These are phyloP conservation scores for Aureobasidium mangrovei DNA, from an alignment of 2,329 filamentous ascomycete genomes.

Conservation along the genomic window DNA sequence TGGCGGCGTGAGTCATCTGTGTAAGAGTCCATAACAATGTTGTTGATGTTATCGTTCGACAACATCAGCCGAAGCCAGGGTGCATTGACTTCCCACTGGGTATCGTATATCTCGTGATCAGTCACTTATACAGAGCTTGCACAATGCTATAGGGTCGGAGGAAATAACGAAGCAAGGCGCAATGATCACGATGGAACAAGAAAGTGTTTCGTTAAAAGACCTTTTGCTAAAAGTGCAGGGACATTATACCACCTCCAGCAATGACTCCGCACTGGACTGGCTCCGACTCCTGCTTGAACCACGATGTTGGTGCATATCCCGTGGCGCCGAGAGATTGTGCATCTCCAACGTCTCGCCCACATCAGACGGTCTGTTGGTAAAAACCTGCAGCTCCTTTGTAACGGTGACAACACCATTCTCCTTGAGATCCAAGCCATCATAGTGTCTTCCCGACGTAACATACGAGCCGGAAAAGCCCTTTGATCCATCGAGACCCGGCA, in stretches of 20 bases:
- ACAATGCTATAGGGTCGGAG: no score
- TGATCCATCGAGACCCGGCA: neutral
- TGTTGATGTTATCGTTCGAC: no score
- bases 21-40: no score
- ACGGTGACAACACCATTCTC: conserved; percentile 10
- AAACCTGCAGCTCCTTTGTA: neutral
- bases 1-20: no score
- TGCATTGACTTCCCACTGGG: no score
- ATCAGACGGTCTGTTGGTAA: neutral
- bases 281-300: neutral
- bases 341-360: neutral
- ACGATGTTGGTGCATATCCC: neutral
- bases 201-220: no score
- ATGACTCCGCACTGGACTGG: neutral
- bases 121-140: no score
- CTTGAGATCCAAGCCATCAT: neutral
- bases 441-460: neutral
- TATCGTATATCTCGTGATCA: no score
- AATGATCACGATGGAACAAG: no score
- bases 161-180: no score
- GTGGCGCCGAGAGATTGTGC: neutral
- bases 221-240: no score
- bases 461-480: conserved; percentile 4
- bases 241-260: neutral
- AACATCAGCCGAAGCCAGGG: no score